These are phyloP conservation scores for Scheffersomyces segobiensis DNA, from an alignment of 1,139 yeast species.

Conservation along the genomic window DNA sequence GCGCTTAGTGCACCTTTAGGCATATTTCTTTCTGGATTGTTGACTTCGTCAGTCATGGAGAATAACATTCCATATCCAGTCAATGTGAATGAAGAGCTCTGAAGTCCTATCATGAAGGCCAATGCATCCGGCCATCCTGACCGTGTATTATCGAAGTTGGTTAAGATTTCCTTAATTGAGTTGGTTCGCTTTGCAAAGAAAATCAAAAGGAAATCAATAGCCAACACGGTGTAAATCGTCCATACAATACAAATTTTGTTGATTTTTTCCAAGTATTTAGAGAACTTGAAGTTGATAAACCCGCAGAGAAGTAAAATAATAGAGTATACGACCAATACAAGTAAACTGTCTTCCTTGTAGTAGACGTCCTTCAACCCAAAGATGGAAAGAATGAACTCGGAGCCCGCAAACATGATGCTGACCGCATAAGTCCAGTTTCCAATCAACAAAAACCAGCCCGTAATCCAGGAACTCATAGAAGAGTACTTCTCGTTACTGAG, in stretches of 20 bases:
- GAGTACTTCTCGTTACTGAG: slow-evolving; percentile 59
- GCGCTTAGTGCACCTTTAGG: slow-evolving; percentile 77
- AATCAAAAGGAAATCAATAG: slow-evolving; percentile 62
- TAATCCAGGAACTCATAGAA: slow-evolving; percentile 63
- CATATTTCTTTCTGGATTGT: slow-evolving; percentile 69
- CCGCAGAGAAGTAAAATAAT: slow-evolving; percentile 59
- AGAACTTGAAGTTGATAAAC: slow-evolving; percentile 59
- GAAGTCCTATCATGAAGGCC: slow-evolving; percentile 74
- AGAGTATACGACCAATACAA: slow-evolving; percentile 59
- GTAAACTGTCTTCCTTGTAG: slow-evolving; percentile 55
- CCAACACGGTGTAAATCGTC: slow-evolving; percentile 71
- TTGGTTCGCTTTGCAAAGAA: slow-evolving; percentile 63
- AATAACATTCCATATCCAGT: slow-evolving; percentile 85
- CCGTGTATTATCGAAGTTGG: slow-evolving; percentile 68
- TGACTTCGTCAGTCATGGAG: slow-evolving; percentile 81
- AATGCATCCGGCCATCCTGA: slow-evolving; percentile 71
- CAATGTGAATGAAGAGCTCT: slow-evolving; percentile 74
- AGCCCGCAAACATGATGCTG: slow-evolving; percentile 71
- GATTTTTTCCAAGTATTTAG: slow-evolving; percentile 59
- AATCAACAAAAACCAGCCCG: slow-evolving; percentile 71
- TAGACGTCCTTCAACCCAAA: slow-evolving; percentile 60
- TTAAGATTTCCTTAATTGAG: slow-evolving; percentile 57
- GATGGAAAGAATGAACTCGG: slow-evolving; percentile 67
- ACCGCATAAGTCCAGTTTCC: slow-evolving; percentile 80
- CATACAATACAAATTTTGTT: slow-evolving; percentile 69